These are phyloP conservation scores for Postia placenta DNA, from an alignment of 768 basidiomycete genomes.

Conservation along the genomic window DNA sequence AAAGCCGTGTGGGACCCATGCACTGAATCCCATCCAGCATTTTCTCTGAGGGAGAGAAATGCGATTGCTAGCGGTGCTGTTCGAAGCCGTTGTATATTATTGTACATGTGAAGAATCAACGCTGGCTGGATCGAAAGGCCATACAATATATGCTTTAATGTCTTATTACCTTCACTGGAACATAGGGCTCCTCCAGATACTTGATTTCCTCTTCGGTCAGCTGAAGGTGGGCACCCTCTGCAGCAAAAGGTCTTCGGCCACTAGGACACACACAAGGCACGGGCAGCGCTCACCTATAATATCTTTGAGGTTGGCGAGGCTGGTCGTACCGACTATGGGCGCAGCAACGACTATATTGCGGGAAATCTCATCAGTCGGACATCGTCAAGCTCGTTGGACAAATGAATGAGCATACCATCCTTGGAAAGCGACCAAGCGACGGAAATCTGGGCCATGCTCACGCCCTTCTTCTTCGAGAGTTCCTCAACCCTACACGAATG, in stretches of 20 bases:
- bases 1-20: no score
- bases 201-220: conserved; percentile 50
- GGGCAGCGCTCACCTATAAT: conserved; percentile 24
- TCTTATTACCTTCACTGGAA: conserved; percentile 37
- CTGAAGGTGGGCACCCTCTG: conserved; percentile 38
- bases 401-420: conserved; percentile 11
- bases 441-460: conserved; percentile 28
- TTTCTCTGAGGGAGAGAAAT: no score
- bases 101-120: no score
- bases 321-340: conserved; percentile 37
- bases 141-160: no score
- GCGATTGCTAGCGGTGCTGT: no score
- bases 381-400: neutral
- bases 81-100: no score
- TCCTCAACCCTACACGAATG: conserved; percentile 25
- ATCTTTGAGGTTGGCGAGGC: conserved; percentile 32
- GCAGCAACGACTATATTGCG: conserved; percentile 20
- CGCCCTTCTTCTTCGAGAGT: conserved; percentile 33
- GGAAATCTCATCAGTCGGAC: neutral
- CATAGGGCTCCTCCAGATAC: conserved; percentile 48
- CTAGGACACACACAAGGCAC: neutral
- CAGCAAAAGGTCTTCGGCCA: neutral
- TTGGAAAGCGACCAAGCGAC: conserved; percentile 20
- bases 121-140: no score
- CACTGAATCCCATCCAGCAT: no score